Evolutionary conservation across 2,329 filamentous ascomycete genomes (phyloP).

Genomic region (Microthyrium microscopicum): DNA sequence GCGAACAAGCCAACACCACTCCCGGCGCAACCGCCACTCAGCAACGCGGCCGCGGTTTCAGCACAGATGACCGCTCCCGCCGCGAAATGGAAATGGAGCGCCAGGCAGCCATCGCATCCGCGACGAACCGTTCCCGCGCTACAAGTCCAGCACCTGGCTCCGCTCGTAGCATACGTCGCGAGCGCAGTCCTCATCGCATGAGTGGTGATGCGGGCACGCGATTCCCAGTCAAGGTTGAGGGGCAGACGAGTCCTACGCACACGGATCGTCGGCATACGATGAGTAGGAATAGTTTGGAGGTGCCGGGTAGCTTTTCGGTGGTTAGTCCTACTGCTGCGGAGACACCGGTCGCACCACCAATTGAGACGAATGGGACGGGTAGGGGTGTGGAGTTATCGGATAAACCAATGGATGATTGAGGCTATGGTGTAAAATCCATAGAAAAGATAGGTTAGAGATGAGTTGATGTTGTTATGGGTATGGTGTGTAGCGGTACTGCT

Average conservation of each 20-base stretch:
- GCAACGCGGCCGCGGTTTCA: conserved; percentile 63
- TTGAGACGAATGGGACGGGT: conserved; percentile 5
- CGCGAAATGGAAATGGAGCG: conserved; percentile 89
- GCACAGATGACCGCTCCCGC: conserved; percentile 88
- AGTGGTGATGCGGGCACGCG: conserved; percentile 46
- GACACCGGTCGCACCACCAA: not conserved
- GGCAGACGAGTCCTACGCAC: conserved; percentile 41
- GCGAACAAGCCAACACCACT: conserved; percentile 37
- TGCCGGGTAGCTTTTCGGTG: conserved; percentile 48
- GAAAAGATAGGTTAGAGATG: too few relatives aligned
- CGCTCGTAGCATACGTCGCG: conserved; percentile 14
- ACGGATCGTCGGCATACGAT: conserved; percentile 14
- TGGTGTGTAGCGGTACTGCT: too few relatives aligned
- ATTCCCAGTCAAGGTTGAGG: conserved; percentile 51
- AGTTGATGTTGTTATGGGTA: too few relatives aligned
- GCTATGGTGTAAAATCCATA: too few relatives aligned
- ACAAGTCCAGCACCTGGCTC: conserved; percentile 50
- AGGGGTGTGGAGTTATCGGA: conserved; percentile 52
- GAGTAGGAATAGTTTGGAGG: conserved; percentile 57
- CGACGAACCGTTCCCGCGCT: conserved; percentile 44
- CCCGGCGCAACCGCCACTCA: conserved; percentile 28
- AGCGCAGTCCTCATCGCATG: conserved; percentile 54
- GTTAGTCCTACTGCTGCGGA: conserved; percentile 18
- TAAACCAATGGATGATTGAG: conserved; percentile 61
- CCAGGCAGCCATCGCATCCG: conserved; percentile 55